Percentiles rank a stretch among this genome's conserved stretches.
Evolutionary conservation across 2,329 filamentous ascomycete species (phyloP).

Genomic region (Trichoderma harzianum): DNA sequence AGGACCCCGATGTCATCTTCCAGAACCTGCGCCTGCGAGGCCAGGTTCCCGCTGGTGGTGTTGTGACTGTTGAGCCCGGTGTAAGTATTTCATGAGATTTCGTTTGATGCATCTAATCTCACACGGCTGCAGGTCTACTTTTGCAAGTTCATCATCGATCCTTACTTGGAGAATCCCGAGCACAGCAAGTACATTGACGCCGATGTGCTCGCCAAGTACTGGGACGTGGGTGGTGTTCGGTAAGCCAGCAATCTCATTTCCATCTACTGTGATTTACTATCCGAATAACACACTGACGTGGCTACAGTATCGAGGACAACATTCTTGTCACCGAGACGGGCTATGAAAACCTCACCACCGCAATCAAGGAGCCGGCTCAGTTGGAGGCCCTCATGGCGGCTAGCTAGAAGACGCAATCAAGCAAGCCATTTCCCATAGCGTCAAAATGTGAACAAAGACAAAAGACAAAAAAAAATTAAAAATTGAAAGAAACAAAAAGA

Average conservation of each 20-base stretch:
- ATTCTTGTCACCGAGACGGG: slow-evolving; percentile 67
- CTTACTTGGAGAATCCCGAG: slow-evolving; percentile 69
- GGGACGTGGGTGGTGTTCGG: slow-evolving; percentile 75
- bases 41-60: slow-evolving; percentile 69
- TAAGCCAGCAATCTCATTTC: slow-evolving; percentile 32
- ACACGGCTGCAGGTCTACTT: slow-evolving; percentile 68
- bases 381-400: slow-evolving; percentile 46
- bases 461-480: neutral
- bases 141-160: slow-evolving; percentile 81
- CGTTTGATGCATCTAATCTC: neutral
- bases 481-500: neutral
- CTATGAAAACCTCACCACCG: slow-evolving; percentile 69
- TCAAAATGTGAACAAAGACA: neutral
- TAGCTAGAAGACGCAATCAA: slow-evolving; percentile 1
- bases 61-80: slow-evolving; percentile 94
- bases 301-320: slow-evolving; percentile 61
- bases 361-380: slow-evolving; percentile 63
- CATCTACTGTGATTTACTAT: neutral
- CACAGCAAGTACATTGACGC: slow-evolving; percentile 75
- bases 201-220: slow-evolving; percentile 71
- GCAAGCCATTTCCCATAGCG: neutral
- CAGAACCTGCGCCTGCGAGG: slow-evolving; percentile 79
- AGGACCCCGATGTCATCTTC: slow-evolving; percentile 80
- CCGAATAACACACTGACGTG: neutral
- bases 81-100: slow-evolving; percentile 44